Base-by-base conservation (phyloP, 1,139 yeast genomes). In the Blastobotrys malaysiensis region DNA sequence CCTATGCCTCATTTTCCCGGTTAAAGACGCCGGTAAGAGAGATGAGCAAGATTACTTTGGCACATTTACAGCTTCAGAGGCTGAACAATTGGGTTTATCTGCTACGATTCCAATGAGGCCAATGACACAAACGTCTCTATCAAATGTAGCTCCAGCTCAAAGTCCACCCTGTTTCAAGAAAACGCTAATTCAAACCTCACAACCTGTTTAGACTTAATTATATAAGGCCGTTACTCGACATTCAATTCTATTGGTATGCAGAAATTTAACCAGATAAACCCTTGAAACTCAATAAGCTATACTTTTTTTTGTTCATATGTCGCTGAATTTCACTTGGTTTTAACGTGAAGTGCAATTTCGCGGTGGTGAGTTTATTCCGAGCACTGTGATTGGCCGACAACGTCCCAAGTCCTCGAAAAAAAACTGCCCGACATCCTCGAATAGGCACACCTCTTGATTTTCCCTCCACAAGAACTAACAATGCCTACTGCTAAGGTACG, bases 41-140 rank as follows among this genome's bases (percentile, higher is more conserved):
- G 79, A 75, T 59, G 69, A 67, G 9, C 65, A 65, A 48, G 79
- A 76, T 59, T 68, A 67, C 53, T 75, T 67, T 58, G 71, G 51
- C 11, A 50, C 55, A 4, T 53, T 53, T 27, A 49, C 52, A 4
- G 11, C 45, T 4, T 18, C 49, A 11, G 55, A 52, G 39, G 52
- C 49, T 1, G 48, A 44, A 14, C 18, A 18, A 20, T 11, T 48
- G 47, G 55, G 52, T 13, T 6, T 48, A 22, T 22, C 24, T 22
- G 5, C n/a, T n/a, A n/a, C n/a, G n/a, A n/a, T n/a, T n/a, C n/a
- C n/a, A n/a, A n/a, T 22, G 7, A 22, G 5, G 7, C 24, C 24
- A 5, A 22, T 22, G 24, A 22, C 24, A 5, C 7, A 22, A n/a
- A n/a, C n/a, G n/a, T n/a, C n/a, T n/a, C n/a, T n/a, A n/a, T n/a